These are phyloP conservation scores for Acarospora socialis DNA, from an alignment of 2,329 filamentous ascomycete species.

Conservation along the genomic window DNA sequence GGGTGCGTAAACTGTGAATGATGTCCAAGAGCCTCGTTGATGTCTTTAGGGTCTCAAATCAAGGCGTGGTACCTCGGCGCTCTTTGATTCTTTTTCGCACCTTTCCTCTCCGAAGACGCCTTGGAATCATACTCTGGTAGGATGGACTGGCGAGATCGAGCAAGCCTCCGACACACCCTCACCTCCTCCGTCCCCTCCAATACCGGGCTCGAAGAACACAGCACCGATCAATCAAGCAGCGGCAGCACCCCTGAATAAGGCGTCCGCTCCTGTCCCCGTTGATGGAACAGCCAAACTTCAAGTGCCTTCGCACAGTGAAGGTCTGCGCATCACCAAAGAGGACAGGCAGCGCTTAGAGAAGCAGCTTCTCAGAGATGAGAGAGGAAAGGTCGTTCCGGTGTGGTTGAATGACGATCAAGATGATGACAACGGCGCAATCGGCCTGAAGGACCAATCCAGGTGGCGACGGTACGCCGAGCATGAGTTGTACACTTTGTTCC, in stretches of 20 bases:
- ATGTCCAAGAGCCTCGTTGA: conserved; percentile 5
- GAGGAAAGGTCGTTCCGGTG: conserved; percentile 69
- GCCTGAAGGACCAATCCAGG: conserved; percentile 65
- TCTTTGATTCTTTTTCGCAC: conserved; percentile 82
- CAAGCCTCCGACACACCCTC: conserved; percentile 19
- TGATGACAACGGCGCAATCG: conserved; percentile 50
- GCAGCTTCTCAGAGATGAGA: conserved; percentile 56
- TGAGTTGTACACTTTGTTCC: conserved; percentile 82
- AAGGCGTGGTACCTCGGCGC: conserved; percentile 74
- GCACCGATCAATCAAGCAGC: conserved; percentile 21
- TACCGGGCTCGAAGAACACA: conserved; percentile 19
- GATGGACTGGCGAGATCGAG: conserved; percentile 85
- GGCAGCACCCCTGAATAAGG: conserved; percentile 47
- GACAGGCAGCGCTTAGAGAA: conserved; percentile 62
- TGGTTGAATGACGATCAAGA: conserved; percentile 75
- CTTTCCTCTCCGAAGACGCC: conserved; percentile 69
- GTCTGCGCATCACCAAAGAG: conserved; percentile 53
- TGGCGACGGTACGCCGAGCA: conserved; percentile 88
- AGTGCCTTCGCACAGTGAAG: conserved; percentile 49
- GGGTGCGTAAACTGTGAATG: conserved; percentile 29
- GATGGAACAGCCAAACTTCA: conserved; percentile 41
- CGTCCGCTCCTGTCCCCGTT: conserved; percentile 66
- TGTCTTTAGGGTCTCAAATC: conserved; percentile 51
- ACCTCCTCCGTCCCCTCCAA: conserved; percentile 16
- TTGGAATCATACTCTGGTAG: conserved; percentile 86